A percentile compares a stretch with the other conserved stretches of the same genome.
Evolutionary conservation across 2,329 filamentous ascomycete genomes (phyloP).

Genomic region (Microsporum canis): DNA sequence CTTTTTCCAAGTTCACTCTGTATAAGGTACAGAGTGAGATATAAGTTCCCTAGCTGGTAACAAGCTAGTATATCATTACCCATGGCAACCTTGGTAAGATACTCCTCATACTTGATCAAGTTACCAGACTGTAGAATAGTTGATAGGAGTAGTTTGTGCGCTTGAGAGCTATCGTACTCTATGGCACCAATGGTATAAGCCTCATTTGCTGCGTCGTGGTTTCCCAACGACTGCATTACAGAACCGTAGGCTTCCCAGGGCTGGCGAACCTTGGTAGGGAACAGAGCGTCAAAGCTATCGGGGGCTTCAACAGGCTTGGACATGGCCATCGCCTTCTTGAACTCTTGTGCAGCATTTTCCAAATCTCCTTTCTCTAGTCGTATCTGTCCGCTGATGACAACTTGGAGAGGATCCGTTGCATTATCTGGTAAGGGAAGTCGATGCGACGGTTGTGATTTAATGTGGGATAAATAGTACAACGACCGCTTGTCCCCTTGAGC

Average conservation of each 20-base stretch:
- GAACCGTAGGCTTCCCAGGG: constrained; percentile 23
- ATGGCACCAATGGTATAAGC: constrained; percentile 21
- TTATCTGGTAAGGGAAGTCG: not conserved
- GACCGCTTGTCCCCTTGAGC: not conserved
- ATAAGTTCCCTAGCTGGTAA: constrained; percentile 28
- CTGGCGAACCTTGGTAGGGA: constrained; percentile 8
- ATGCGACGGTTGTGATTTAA: not conserved
- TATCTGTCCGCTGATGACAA: not conserved
- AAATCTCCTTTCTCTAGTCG: constrained; percentile 8
- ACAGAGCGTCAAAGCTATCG: constrained; percentile 1
- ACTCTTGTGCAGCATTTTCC: constrained; percentile 8
- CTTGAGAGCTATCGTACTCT: constrained; percentile 23
- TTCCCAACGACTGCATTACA: constrained; percentile 15
- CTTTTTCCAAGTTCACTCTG: not conserved
- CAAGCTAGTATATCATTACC: constrained; percentile 22
- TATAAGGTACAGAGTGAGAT: constrained; percentile 20
- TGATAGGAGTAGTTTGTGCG: constrained; percentile 18
- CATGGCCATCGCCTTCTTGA: constrained; percentile 10
- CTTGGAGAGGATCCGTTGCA: not conserved
- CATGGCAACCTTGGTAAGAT: constrained; percentile 26
- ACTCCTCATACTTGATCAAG: constrained; percentile 25
- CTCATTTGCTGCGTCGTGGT: constrained; percentile 14
- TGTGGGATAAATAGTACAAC: not conserved
- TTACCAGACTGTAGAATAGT: constrained; percentile 18
- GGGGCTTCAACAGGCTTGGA: not conserved